A percentile compares a stretch with the other conserved stretches of the same genome.
Conservation (phyloP, 768 basidiomycete species). For the Termitomyces eurrhizus region DNA sequence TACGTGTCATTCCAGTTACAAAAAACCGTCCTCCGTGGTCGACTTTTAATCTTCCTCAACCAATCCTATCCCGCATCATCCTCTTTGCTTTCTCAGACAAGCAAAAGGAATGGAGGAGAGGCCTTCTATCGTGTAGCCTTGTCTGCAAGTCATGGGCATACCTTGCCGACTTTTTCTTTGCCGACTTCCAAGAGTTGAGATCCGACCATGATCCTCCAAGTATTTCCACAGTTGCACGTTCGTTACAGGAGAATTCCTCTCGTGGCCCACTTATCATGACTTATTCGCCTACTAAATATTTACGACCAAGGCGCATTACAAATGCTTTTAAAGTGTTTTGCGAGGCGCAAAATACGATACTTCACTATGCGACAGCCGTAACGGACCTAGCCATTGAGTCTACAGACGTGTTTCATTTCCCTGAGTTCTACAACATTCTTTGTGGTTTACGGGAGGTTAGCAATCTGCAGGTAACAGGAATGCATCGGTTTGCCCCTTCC, state of each 20-base stretch:
- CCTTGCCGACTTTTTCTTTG: conserved; percentile 9
- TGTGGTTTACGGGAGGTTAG: neutral
- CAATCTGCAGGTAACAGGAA: neutral
- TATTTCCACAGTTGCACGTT: conserved; percentile 6
- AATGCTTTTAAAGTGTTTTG: conserved; percentile 3
- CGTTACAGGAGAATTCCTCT: neutral
- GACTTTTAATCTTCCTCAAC: conserved; percentile 5
- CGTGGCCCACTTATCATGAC: conserved; percentile 3
- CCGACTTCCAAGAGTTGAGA: neutral
- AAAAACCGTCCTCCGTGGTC: neutral
- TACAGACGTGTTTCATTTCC: neutral
- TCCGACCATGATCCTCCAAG: neutral
- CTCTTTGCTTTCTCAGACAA: conserved; percentile 1
- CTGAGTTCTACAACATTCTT: conserved; percentile 6
- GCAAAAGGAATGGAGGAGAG: conserved; percentile 10
- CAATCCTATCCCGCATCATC: conserved; percentile 4
- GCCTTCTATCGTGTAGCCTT: conserved; percentile 8
- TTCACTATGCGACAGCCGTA: neutral
- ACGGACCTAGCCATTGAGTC: neutral
- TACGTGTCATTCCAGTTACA: conserved; percentile 5
- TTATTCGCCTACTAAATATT: neutral
- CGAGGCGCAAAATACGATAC: conserved; percentile 9
- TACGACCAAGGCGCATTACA: conserved; percentile 1
- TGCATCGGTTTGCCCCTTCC: neutral
- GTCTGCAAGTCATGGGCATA: conserved; percentile 11